Base-by-base conservation (phyloP, 2,329 filamentous ascomycete species). In the Fusarium gaditjirri region DNA sequence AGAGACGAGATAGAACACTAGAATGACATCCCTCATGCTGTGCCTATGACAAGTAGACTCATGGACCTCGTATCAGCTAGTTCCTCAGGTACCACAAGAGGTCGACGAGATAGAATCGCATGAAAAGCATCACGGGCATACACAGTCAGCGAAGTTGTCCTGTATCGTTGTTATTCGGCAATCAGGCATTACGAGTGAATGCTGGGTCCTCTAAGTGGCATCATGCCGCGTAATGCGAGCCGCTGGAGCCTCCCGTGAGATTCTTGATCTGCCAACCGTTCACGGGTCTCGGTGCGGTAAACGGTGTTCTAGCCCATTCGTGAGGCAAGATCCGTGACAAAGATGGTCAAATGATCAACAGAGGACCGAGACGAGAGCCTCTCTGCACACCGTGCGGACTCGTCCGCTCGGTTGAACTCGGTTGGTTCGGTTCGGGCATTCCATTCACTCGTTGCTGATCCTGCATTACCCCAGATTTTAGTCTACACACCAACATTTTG, bases 391-490 rank as follows among this genome's bases (percentile, higher is more conserved):
- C 31, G 23, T 31, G 16, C 12, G 12, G 14, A 17, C 9, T 47
- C 14, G 6, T 36, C 53, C 54, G 61, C 38, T 66, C 63, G 63
- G 63, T 42, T 33, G 31, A 41, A 31, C 21, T 33, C 54, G 36
- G 56, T 47, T 47, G 64, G 54, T 47, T 66, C 64, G 64, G 64
- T 27, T 58, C 59, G 59, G 64, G n/a, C 41, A 41, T 14, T 23
- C 21, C 4, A 19, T 19, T 19, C 9, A 4, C 38, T 29, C 23
- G 23, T 16, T 29, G 39, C 16, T 53, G 46, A 53, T 61, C 36
- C 46, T 43, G 19, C 36, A 23, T n/a, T 61, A 67, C 62, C 62
- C 64, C 54, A 6, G 64, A 43, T 61, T 67, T 60, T 67, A 27
- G 25, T 59, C 23, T n/a, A 3, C 13, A 10, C 23, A 13, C 49